A percentile compares a stretch with the other conserved stretches of the same genome.
Evolutionary conservation across 371 early-diverging fungal species (phyloP).

Genomic region (Sporodiniella umbellata): DNA sequence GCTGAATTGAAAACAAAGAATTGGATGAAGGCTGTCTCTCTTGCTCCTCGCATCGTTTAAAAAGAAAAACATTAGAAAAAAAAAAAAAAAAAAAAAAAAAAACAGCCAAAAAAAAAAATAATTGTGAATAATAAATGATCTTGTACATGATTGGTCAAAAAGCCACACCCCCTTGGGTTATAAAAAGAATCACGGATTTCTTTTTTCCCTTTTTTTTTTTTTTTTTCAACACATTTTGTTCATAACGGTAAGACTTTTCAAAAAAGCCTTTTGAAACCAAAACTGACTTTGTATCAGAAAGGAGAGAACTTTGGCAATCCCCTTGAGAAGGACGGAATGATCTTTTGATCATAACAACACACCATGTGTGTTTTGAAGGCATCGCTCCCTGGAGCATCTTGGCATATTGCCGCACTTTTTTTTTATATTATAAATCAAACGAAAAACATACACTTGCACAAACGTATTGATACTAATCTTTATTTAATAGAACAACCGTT

Average conservation of each 20-base stretch:
- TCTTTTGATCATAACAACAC: slow-evolving; percentile 39
- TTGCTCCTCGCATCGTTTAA: slow-evolving; percentile 92
- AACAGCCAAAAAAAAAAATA: background rate
- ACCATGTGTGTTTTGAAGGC: slow-evolving; percentile 41
- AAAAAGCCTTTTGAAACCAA: too few relatives aligned
- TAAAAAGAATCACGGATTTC: too few relatives aligned
- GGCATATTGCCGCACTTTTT: slow-evolving; percentile 37
- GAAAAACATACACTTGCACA: slow-evolving; percentile 12
- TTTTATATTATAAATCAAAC: slow-evolving; percentile 22
- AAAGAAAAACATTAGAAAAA: slow-evolving; percentile 5
- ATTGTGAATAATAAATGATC: too few relatives aligned
- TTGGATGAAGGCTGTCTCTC: slow-evolving; percentile 92
- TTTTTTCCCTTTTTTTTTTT: slow-evolving; percentile 5
- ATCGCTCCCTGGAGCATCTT: slow-evolving; percentile 35
- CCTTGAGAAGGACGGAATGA: slow-evolving; percentile 56
- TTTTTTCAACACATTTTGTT: slow-evolving; percentile 16
- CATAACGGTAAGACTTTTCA: slow-evolving; percentile 23
- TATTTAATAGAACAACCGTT: too few relatives aligned
- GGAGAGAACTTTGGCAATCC: slow-evolving; percentile 57
- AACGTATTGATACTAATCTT: too few relatives aligned
- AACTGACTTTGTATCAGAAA: slow-evolving; percentile 19
- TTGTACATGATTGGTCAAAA: too few relatives aligned
- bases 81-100: background rate
- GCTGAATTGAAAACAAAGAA: slow-evolving; percentile 90
- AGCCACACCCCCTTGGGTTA: too few relatives aligned